phyloP scores from a whole-genome alignment of 2,329 filamentous ascomycete genomes.

The Davidsoniella australis region DNA sequence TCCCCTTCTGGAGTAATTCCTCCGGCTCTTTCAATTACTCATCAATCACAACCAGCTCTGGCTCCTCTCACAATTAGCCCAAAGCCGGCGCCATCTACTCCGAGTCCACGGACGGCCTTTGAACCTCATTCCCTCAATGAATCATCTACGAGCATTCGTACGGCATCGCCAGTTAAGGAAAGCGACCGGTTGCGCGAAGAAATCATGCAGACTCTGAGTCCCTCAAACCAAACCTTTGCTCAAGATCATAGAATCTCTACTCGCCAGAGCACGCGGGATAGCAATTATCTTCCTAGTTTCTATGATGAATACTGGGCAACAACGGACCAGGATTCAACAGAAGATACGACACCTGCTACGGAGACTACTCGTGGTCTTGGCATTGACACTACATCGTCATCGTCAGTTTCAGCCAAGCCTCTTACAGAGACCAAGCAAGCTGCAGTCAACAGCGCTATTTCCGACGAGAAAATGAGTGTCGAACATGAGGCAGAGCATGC shows the following conservation, averaged over 20 bases:
- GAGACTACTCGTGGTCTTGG: background rate
- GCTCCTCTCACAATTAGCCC: constrained; percentile 8
- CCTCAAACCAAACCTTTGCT: constrained; percentile 16
- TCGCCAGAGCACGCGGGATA: constrained; percentile 27
- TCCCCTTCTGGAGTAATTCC: background rate
- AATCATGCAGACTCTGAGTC: constrained; percentile 52
- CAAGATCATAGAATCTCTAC: background rate
- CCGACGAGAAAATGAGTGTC: constrained; percentile 10
- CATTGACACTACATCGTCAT: background rate
- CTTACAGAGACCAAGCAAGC: background rate
- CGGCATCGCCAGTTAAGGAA: constrained; percentile 43
- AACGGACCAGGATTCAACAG: constrained; percentile 9
- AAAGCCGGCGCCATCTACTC: background rate
- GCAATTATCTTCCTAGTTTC: constrained; percentile 45
- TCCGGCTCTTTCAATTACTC: background rate
- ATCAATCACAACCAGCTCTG: background rate
- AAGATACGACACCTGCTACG: background rate
- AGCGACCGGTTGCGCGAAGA: constrained; percentile 57
- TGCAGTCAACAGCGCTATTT: background rate
- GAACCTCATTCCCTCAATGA: background rate
- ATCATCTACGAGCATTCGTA: constrained; percentile 8
- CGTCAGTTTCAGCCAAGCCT: background rate
- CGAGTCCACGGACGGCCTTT: background rate
- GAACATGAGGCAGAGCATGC: constrained; percentile 1
- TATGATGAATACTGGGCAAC: constrained; percentile 52